Evolutionary conservation across 192 early-diverging fungal species (phyloP).

Genomic region (Chytriomyces confervae): DNA sequence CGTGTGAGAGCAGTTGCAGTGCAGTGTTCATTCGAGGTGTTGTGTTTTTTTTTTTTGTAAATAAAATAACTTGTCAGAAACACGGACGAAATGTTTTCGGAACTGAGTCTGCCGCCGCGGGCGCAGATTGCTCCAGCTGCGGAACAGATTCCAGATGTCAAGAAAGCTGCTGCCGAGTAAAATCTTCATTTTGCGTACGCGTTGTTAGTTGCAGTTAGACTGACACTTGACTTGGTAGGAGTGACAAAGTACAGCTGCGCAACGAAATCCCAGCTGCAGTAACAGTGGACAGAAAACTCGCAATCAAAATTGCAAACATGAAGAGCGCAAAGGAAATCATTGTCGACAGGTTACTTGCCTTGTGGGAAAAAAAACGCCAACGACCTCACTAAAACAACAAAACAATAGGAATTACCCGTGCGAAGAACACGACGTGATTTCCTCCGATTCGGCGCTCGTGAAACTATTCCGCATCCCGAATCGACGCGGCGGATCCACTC

Average conservation of each 20-base stretch:
- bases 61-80: too few relatives aligned
- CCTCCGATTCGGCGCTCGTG: conserved; percentile 75
- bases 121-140: conserved; percentile 14
- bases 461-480: conserved; percentile 75
- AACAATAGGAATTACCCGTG: conserved; percentile 66
- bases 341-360: neutral
- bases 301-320: conserved; percentile 24
- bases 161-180: neutral
- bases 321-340: conserved; percentile 17
- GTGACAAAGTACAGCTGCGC: neutral
- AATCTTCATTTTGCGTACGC: neutral
- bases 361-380: neutral
- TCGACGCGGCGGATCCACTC: conserved; percentile 1
- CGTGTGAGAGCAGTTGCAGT: neutral
- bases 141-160: neutral
- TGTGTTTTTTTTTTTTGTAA: too few relatives aligned
- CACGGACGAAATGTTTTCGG: too few relatives aligned
- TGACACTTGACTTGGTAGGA: neutral
- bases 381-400: neutral
- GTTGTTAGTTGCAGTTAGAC: neutral
- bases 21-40: neutral
- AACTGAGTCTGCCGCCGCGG: neutral
- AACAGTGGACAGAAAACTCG: neutral
- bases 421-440: conserved; percentile 81
- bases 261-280: neutral